Evolutionary conservation across 805 yeast genomes (phyloP), one percentile per base, ranked within the genome.

Genomic region (Cyberlindnera mrakii): DNA sequence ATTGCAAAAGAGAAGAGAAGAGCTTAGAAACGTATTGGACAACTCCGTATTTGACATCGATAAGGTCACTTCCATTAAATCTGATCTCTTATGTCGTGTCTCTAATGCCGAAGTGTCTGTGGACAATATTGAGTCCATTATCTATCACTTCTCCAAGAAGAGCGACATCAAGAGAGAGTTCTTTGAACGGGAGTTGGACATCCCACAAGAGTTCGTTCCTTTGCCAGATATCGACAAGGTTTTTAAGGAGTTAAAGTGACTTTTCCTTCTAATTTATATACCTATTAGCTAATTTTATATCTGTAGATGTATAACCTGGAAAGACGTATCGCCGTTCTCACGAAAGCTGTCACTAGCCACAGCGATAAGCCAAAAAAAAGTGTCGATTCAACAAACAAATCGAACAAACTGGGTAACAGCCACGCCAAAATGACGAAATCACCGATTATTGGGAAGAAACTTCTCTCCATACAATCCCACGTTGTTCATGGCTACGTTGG

Each of bases 401-500:
- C 27, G 11, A 10, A 23, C 11, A 23, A 23, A 23, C 10, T 9
- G 27, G 27, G 9, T 4, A 30, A 8, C 16, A 8, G 4, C 16
- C 15, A n/a, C 33, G 16, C 16, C 15, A 6, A 30, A 30, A 37
- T 37, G 40, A 37, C 40, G 9, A 30, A 30, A n/a, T 4, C 29
- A 14, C 35, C 35, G 8, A 14, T 9, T 14, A 15, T 27, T 8
- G 13, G 4, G 25, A 37, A 37, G 18, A 30, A 19, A 6, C 27
- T 68, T 9, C 69, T 84, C 2, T 73, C 85, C 3, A 70, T 89
- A 9, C 91, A 87, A 53, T 87, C 96, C 4, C 97, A 93, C 62
- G 98, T 93, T 1, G 89, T 80, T 3, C 98, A 91, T 59, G 99
- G 99, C 3, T 84, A 87, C 55, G 99, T 93, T 2, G 99, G 99